Evolutionary conservation across 306 rosid genomes (phyloP), one percentile per base, ranked within the genome.

Genomic region (Betula pendula): DNA sequence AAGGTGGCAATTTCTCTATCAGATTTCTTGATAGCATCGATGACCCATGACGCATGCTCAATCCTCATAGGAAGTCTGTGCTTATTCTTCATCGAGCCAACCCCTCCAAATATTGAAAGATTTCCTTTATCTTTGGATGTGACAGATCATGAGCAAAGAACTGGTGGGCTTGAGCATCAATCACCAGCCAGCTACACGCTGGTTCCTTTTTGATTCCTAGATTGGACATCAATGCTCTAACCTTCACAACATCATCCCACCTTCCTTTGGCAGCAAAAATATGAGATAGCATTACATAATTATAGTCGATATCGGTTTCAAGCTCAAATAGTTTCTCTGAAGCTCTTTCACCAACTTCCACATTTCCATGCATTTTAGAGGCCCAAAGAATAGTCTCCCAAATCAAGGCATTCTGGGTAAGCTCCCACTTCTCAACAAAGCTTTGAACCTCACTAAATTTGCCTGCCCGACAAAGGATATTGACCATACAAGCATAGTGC

Each of bases 111-210:
- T 77, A 59, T 66, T 44, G 74, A 77, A 51, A 75, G 22, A 82
- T 78, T 67, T 82, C 77, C 47, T 0, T 43, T 44, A 77, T 73
- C 35, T 70, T 77, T 74, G 79, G 85, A 60, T 77, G 82, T 16
- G 66, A 71, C 59, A 73, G 73, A 68, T 52, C 82, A 31, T 62
- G 68, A 68, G 80, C 47, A 60, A 82, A 82, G 62, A 69, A 38
- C 42, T 38, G 79, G 17, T 82, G 79, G 53, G 74, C 70, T 69
- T 73, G 56, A 68, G 65, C 75, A 55, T 62, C 59, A 71, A 77
- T 78, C 77, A 68, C 85, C 50, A 82, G 63, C 82, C 82, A 82
- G 75, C 85, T 82, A 58, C 85, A 82, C 50, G 82, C 85, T 25
- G 85, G 85, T 73, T 82, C 85, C 80, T 82, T 82, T 53, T 78